Percentiles rank a stretch among this genome's conserved stretches.
These are phyloP conservation scores for Phallus indusiatus DNA, from an alignment of 768 basidiomycete genomes.

Conservation along the genomic window DNA sequence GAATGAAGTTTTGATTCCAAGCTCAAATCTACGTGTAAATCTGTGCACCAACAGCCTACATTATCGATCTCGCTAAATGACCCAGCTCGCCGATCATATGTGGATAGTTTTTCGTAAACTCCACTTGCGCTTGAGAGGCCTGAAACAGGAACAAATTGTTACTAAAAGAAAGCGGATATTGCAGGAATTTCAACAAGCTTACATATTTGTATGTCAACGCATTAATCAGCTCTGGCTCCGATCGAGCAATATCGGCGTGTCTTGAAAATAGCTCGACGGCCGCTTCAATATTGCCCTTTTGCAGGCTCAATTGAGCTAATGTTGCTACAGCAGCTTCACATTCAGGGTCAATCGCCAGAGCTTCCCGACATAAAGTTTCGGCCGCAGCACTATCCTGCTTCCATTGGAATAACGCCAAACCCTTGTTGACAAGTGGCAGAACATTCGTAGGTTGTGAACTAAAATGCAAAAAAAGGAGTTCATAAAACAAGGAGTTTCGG, in stretches of 20 bases:
- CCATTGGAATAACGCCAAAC: constrained; percentile 94
- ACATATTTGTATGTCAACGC: constrained; percentile 75
- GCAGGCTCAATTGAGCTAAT: constrained; percentile 84
- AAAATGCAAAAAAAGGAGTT: constrained; percentile 4
- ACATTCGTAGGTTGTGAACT: constrained; percentile 61
- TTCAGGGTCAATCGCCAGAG: constrained; percentile 78
- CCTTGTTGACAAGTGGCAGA: constrained; percentile 92
- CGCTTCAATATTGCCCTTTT: constrained; percentile 80
- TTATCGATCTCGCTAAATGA: constrained; percentile 22
- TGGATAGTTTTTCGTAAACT: constrained; percentile 79
- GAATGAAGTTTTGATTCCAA: no score
- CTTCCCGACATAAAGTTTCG: constrained; percentile 80
- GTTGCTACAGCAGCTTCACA: constrained; percentile 97
- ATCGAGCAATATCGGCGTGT: constrained; percentile 79
- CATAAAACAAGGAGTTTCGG: background rate
- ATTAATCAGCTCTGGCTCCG: constrained; percentile 77
- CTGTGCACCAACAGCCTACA: background rate
- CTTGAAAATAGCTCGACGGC: constrained; percentile 82
- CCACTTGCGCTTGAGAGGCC: constrained; percentile 75
- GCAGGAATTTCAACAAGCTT: constrained; percentile 27
- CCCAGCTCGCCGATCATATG: constrained; percentile 47
- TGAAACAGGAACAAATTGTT: constrained; percentile 24
- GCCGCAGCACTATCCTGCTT: constrained; percentile 80
- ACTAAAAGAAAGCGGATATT: no score
- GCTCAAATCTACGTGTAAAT: no score